Percentiles rank a stretch among this genome's conserved stretches.
Evolutionary conservation across 306 rosid species (phyloP).

Genomic region (Vigna trinervia): DNA sequence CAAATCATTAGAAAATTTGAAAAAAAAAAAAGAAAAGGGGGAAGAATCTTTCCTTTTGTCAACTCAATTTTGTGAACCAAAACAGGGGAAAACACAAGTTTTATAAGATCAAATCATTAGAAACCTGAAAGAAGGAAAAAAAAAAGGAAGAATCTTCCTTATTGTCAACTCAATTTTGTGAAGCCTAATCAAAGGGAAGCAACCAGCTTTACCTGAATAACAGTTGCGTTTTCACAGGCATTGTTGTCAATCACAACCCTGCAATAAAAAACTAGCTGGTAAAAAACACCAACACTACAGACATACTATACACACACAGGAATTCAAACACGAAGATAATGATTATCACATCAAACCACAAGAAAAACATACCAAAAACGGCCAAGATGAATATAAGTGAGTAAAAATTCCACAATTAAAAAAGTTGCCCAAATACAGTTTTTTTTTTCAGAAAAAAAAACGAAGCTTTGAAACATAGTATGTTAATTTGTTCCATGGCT

Average conservation of each 20-base stretch:
- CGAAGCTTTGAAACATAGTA: not conserved
- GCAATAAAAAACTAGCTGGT: constrained; percentile 45
- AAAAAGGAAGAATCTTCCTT: not conserved
- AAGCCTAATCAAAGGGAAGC: constrained; percentile 25
- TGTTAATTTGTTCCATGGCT: not conserved
- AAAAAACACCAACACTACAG: constrained; percentile 16
- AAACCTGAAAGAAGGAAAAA: constrained; percentile 4
- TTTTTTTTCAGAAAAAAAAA: no score
- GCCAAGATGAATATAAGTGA: not conserved
- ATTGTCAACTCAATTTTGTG: constrained; percentile 27
- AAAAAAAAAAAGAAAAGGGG: not conserved
- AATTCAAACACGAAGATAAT: constrained; percentile 36
- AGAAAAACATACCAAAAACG: constrained; percentile 1
- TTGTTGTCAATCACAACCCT: constrained; percentile 95
- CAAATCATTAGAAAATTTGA: constrained; percentile 7
- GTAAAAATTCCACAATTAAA: not conserved
- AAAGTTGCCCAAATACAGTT: not conserved
- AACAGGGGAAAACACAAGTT: not conserved
- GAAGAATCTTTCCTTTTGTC: constrained; percentile 9
- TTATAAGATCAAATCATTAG: not conserved
- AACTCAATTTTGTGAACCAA: constrained; percentile 13
- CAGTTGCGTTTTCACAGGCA: constrained; percentile 77
- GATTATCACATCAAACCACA: constrained; percentile 16
- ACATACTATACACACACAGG: constrained; percentile 13
- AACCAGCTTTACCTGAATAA: constrained; percentile 67